Percentiles rank a stretch among this genome's conserved stretches.
Conservation (phyloP, 2,329 filamentous ascomycete species). For the Neonectria punicea region DNA sequence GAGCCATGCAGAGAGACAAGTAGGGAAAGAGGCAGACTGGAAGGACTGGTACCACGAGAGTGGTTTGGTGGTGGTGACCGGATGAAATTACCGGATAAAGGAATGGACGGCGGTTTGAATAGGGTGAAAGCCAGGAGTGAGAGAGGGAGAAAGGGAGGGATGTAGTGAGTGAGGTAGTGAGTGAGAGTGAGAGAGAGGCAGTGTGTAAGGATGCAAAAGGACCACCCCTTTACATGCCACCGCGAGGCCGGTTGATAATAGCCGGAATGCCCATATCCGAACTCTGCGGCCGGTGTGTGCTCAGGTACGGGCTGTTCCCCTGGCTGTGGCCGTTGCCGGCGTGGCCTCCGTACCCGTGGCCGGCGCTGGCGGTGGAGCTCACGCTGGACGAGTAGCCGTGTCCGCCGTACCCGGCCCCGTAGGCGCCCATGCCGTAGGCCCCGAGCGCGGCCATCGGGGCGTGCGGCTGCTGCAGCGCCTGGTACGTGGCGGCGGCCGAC, state of each 20-base stretch:
- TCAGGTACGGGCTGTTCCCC: slow-evolving; percentile 60
- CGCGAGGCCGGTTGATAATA: slow-evolving; percentile 64
- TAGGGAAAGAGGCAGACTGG: slow-evolving; percentile 19
- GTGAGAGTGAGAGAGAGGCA: no score
- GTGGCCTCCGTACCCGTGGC: slow-evolving; percentile 48
- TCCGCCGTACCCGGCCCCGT: slow-evolving; percentile 38
- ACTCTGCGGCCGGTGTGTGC: slow-evolving; percentile 60
- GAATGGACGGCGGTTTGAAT: slow-evolving; percentile 35
- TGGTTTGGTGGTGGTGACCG: slow-evolving; percentile 23
- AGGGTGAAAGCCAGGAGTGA: background rate
- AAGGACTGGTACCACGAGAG: slow-evolving; percentile 8
- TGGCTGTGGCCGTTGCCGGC: slow-evolving; percentile 44
- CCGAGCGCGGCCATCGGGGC: slow-evolving; percentile 33
- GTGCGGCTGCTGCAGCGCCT: slow-evolving; percentile 33
- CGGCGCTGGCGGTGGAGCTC: slow-evolving; percentile 57
- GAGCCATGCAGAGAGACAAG: slow-evolving; percentile 34
- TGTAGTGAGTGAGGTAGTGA: no score
- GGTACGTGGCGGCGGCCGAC: slow-evolving; percentile 49
- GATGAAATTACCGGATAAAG: slow-evolving; percentile 21
- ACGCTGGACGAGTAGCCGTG: slow-evolving; percentile 66
- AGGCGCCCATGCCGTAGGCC: slow-evolving; percentile 40
- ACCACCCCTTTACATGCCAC: slow-evolving; percentile 33
- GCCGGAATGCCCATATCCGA: slow-evolving; percentile 71
- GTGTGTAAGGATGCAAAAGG: no score
- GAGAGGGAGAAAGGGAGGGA: background rate